Evolutionary conservation across 495 filamentous ascomycete species (phyloP), one percentile per base, ranked within the genome.

Genomic region (Terfezia claveryi): DNA sequence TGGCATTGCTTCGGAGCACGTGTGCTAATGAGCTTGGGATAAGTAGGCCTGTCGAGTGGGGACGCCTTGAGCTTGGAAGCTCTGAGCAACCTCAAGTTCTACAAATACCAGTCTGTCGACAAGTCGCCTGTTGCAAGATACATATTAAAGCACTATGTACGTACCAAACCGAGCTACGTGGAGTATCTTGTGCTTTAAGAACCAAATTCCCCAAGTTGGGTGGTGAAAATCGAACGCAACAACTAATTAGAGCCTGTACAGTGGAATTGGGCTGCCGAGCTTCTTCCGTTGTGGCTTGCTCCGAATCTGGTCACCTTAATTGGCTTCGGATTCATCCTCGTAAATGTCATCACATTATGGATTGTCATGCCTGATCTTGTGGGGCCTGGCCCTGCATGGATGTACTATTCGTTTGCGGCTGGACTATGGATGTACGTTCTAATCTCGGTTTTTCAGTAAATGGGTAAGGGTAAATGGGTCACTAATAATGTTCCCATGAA

Each of bases 271-370:
- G 91, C 91, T 61, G 92, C 95, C 57, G 79, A 94, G 67, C 67
- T 96, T 37, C 68, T 98, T 59, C 91, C 91, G 55, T 68, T 94
- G 76, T 98, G 88, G 87, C 74, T 98, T 37, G 92, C 92, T 11
- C 91, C 91, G 8, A 98, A 98, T 66, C 88, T 94, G 78, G 89
- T 98, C 38, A 98, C 91, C 59, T 78, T 98, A 9, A 66, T 98
- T 23, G 91, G 91, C 55, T 96, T 98, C 76, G 78, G 83, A 69
- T 96, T 85, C 70, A 93, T 98, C 60, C 71, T 98, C 12, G 77
- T 70, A 51, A 95, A 98, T 65, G 82, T 98, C 55, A 77, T 74
- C 51, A 72, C 87, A 52, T 73, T 95, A 54, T 78, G 81, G 51
- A 72, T 92, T 44, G 82, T 78, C 62, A 82, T 96, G 73, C 92